Evolutionary conservation across 768 basidiomycete species (phyloP).

Genomic region (Amanita muscaria): DNA sequence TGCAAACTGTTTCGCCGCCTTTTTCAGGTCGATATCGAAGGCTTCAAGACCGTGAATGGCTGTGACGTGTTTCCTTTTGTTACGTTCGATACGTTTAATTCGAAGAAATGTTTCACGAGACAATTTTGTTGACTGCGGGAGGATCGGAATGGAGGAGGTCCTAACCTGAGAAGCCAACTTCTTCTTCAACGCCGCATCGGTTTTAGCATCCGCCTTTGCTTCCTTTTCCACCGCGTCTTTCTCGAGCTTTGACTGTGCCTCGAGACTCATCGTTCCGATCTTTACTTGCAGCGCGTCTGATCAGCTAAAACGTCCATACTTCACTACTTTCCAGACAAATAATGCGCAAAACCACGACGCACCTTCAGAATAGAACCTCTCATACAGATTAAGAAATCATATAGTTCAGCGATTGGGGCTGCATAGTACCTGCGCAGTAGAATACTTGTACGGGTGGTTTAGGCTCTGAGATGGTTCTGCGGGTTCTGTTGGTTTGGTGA

Average conservation of each 20-base stretch:
- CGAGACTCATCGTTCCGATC: conserved; percentile 69
- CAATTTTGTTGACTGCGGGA: conserved; percentile 36
- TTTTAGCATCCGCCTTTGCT: conserved; percentile 81
- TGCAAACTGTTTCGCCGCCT: conserved; percentile 90
- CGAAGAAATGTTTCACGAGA: no score
- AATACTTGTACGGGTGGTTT: conserved; percentile 50
- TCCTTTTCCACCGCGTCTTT: conserved; percentile 73
- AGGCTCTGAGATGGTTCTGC: conserved; percentile 34
- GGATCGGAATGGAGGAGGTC: background rate
- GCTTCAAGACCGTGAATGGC: conserved; percentile 84
- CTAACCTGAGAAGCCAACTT: conserved; percentile 52
- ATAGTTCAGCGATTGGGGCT: conserved; percentile 2
- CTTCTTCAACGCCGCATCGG: conserved; percentile 81
- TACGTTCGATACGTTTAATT: conserved; percentile 91
- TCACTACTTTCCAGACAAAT: background rate
- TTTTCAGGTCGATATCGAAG: conserved; percentile 92
- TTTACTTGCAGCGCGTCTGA: conserved; percentile 74
- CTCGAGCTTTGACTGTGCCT: conserved; percentile 76
- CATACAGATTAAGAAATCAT: conserved; percentile 36
- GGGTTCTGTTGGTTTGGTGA: conserved; percentile 23
- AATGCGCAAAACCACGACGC: background rate
- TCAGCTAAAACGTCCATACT: conserved; percentile 1
- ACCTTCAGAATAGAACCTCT: conserved; percentile 89
- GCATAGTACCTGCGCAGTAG: conserved; percentile 50
- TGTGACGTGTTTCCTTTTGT: conserved; percentile 91